phyloP scores from a whole-genome alignment of 768 basidiomycete genomes.

The Boletus sp. region DNA sequence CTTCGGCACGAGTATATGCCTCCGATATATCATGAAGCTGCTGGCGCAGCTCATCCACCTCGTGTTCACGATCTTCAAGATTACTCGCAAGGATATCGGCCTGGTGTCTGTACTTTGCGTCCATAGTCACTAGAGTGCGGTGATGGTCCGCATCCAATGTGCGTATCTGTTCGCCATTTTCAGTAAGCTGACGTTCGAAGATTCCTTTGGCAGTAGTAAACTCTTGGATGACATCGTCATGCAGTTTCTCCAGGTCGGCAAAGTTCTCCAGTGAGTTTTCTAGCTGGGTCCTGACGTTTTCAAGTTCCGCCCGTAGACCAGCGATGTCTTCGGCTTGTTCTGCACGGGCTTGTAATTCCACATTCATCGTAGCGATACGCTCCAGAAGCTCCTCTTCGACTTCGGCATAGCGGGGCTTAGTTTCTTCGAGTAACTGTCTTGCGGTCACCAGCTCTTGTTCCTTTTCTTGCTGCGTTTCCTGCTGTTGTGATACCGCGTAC shows the following conservation, averaged over 20 bases:
- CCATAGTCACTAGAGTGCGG: slow-evolving; percentile 24
- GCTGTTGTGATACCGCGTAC: neutral
- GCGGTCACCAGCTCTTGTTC: slow-evolving; percentile 35
- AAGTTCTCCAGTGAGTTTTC: slow-evolving; percentile 21
- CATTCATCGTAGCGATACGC: slow-evolving; percentile 25
- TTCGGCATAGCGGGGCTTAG: slow-evolving; percentile 34
- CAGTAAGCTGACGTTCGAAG: slow-evolving; percentile 31
- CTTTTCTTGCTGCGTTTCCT: slow-evolving; percentile 16
- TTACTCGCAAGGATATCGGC: slow-evolving; percentile 37
- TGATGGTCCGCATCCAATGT: slow-evolving; percentile 30
- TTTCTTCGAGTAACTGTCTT: slow-evolving; percentile 32
- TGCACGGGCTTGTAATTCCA: slow-evolving; percentile 9
- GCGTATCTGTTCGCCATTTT: slow-evolving; percentile 19
- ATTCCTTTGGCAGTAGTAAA: slow-evolving; percentile 23
- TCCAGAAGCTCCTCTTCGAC: slow-evolving; percentile 31
- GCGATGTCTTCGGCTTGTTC: slow-evolving; percentile 17
- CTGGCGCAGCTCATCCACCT: slow-evolving; percentile 31
- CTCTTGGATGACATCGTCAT: slow-evolving; percentile 25
- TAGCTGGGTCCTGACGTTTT: slow-evolving; percentile 21
- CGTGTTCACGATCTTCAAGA: slow-evolving; percentile 36
- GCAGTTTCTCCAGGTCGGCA: slow-evolving; percentile 24
- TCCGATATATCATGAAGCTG: slow-evolving; percentile 40
- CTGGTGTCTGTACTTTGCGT: slow-evolving; percentile 32
- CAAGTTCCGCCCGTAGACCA: slow-evolving; percentile 24
- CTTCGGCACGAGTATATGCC: slow-evolving; percentile 32